Evolutionary conservation across 2,329 filamentous ascomycete genomes (phyloP), one percentile per base, ranked within the genome.

Genomic region (Emmonsiellopsis sp.): DNA sequence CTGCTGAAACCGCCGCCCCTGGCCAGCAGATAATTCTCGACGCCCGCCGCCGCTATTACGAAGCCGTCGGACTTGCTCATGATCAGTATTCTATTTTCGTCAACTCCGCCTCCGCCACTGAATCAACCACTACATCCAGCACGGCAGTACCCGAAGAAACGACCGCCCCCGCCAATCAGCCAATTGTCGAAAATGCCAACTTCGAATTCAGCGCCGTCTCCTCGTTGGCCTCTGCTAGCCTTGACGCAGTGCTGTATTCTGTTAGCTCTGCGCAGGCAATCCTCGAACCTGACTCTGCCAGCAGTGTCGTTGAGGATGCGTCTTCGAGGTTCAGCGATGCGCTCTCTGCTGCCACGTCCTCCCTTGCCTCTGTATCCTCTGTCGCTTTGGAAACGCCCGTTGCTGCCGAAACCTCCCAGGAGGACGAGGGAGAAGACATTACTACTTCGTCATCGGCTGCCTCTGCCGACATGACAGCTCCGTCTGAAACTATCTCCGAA

Each of bases 81-180:
- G 87, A 84, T 43, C 82, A 85, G 38, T 93, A 93, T 67, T 83
- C 84, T 5, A 84, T 85, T 49, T 92, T 93, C 63, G 59, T 93
- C 2, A 77, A 77, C 10, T 83, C 84, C 4, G 88, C 87, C 7
- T 89, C 86, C 81, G 9, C 80, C 83, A 38, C 9, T 10, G 30
- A 11, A n/a, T 16, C 37, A 4, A 44, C 44, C 15, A 11, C 2
- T n/a, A 32, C 45, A 3, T 9, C 45, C 15, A 38, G 7, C 13
- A 84, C 80, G 2, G 64, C 68, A 42, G 65, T 64, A 0, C 59
- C 69, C 20, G 60, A 59, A 45, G 57, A 61, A 31, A 44, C 51
- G 43, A 50, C 61, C 47, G 66, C 73, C 52, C 63, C 72, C 40
- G 20, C 32, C 42, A 53, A 32, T 15, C 32, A 46, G 16, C 34